Base-by-base conservation (phyloP, 495 filamentous ascomycete species). In the Achaetomiella virescens region DNA sequence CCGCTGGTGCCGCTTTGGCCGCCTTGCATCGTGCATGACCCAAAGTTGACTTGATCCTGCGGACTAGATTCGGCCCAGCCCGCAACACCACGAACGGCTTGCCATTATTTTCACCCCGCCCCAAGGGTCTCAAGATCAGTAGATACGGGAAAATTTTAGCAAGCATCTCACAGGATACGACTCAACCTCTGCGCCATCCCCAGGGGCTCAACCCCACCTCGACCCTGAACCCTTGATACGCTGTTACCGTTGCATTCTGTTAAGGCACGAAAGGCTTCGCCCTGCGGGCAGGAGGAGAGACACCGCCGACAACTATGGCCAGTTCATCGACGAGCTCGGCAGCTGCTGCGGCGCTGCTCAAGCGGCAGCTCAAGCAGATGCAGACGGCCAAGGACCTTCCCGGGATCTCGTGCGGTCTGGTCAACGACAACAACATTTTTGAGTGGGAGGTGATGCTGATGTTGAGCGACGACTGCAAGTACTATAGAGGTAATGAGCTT, bases 401-500 rank as follows among this genome's bases (percentile, higher is more conserved):
- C 0, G 93, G 91, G 36, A 96, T 98, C 63, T 95, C 90, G 59
- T 93, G 87, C 66, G 93, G 93, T 1, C 76, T 98, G 29, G 84
- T 93, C 22, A 83, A 84, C 58, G 77, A 86, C 62, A 85, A 77
- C 74, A 97, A 95, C 66, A 86, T 97, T n/a, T 97, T 96, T 60
- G 87, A 97, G 76, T 98, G 93, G 93, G 92, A 97, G 70, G 90
- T 98, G 15, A 96, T 96, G 87, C 81, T 98, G 33, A 98, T 98
- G 93, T 93, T 98, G 63, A 88, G 80, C 29, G 93, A 98, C 65
- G 93, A 98, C 62, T 92, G 89, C 71, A 92, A 95, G 71, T 86
- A 89, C 65, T 98, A 97, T 65, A 95, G 92, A 61, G 93, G 74
- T 84, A 73, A 29, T 66, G n/a, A 15, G 49, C 42, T 20, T 18